Conservation (phyloP, 2,329 filamentous ascomycete genomes). For the Aspergillus novofumigatus region DNA sequence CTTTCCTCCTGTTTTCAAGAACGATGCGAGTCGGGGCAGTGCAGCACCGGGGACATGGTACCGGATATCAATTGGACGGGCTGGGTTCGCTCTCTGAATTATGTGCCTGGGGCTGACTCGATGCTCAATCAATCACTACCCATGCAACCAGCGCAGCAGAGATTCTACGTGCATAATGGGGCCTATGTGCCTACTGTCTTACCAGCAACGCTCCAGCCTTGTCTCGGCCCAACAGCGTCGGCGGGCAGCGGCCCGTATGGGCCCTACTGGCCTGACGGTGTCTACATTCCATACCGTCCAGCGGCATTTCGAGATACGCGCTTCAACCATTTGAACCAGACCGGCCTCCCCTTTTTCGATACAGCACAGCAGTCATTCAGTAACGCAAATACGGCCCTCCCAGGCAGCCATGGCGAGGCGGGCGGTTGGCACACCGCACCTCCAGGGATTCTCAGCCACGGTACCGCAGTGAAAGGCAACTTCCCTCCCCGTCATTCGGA, state of each 20-base stretch:
- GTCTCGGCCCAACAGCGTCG: conserved; percentile 55
- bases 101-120: conserved; percentile 55
- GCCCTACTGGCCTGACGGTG: conserved; percentile 62
- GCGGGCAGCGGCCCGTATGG: conserved; percentile 56
- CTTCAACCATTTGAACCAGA: conserved; percentile 27
- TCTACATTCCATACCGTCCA: conserved; percentile 57
- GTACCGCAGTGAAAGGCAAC: conserved; percentile 29
- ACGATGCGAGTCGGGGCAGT: conserved; percentile 27
- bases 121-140: conserved; percentile 55
- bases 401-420: conserved; percentile 23
- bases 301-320: conserved; percentile 54
- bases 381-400: conserved; percentile 22
- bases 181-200: conserved; percentile 56
- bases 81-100: conserved; percentile 43
- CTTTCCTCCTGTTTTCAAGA: conserved; percentile 38
- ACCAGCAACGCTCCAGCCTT: conserved; percentile 56
- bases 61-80: conserved; percentile 34
- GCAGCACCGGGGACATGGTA: conserved; percentile 25
- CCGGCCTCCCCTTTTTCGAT: conserved; percentile 26
- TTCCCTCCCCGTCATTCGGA: conserved; percentile 37
- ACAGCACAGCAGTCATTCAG: conserved; percentile 24
- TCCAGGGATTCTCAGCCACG: conserved; percentile 23
- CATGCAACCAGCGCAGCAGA: conserved; percentile 36
- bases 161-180: conserved; percentile 42
- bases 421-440: conserved; percentile 31